Percentiles rank a stretch among this genome's conserved stretches.
Evolutionary conservation across 208 protist genomes (phyloP).

Genomic region (Phytomonas francai): DNA sequence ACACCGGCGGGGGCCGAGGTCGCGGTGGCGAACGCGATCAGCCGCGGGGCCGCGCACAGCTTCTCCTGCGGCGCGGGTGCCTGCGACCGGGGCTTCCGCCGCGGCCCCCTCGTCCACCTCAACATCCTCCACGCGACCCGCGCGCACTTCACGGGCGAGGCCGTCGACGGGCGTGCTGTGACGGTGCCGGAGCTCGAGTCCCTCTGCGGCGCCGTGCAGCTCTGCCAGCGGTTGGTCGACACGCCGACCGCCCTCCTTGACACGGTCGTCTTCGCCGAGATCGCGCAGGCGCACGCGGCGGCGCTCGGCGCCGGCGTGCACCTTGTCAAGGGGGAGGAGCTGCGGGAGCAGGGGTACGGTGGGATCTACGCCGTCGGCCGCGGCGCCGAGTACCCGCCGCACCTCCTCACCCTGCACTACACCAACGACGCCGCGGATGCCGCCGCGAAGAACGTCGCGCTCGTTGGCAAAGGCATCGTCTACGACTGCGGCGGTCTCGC

Average conservation of each 20-base stretch:
- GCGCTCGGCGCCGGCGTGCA: slow-evolving; percentile 35
- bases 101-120: slow-evolving; percentile 15
- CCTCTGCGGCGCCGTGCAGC: slow-evolving; percentile 57
- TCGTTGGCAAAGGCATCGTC: slow-evolving; percentile 84
- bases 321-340: slow-evolving; percentile 61
- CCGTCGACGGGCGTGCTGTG: slow-evolving; percentile 17
- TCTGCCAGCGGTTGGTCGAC: slow-evolving; percentile 80
- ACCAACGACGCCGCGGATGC: slow-evolving; percentile 27
- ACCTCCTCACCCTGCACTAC: slow-evolving; percentile 66
- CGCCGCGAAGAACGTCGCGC: slow-evolving; percentile 37
- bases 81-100: slow-evolving; percentile 22
- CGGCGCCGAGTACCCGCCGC: slow-evolving; percentile 47
- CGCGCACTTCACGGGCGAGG: slow-evolving; percentile 28
- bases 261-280: slow-evolving; percentile 64
- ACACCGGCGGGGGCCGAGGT: slow-evolving; percentile 27
- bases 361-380: slow-evolving; percentile 77
- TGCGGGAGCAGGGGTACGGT: slow-evolving; percentile 56
- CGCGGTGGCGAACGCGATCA: slow-evolving; percentile 38
- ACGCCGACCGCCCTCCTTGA: slow-evolving; percentile 64
- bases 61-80: slow-evolving; percentile 40
- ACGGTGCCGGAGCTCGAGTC: slow-evolving; percentile 29
- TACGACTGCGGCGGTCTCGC: slow-evolving; percentile 87
- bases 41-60: slow-evolving; percentile 32
- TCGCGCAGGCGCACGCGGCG: slow-evolving; percentile 41
- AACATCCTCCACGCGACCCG: slow-evolving; percentile 41